These are phyloP conservation scores for Periconia sp. DNA, from an alignment of 2,329 filamentous ascomycete genomes.

Conservation along the genomic window DNA sequence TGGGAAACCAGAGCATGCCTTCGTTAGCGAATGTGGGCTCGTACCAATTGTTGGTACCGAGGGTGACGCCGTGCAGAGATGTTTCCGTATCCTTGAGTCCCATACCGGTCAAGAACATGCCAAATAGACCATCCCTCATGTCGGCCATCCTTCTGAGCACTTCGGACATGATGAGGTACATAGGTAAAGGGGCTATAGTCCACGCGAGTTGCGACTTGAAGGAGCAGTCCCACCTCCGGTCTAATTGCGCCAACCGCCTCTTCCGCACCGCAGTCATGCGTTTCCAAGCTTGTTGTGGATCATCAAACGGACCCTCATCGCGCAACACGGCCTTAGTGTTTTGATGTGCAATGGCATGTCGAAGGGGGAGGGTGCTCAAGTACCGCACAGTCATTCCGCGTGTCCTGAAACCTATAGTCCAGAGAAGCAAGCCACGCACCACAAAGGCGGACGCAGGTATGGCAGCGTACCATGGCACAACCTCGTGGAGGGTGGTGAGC, in stretches of 20 bases:
- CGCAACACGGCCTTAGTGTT: conserved; percentile 25
- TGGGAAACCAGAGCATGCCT: conserved; percentile 63
- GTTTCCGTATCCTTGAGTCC: conserved; percentile 1
- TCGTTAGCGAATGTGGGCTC: conserved; percentile 57
- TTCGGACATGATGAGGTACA: conserved; percentile 43
- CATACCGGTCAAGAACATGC: conserved; percentile 18
- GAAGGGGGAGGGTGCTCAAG: conserved; percentile 46
- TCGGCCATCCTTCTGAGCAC: conserved; percentile 39
- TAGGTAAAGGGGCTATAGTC: conserved; percentile 36
- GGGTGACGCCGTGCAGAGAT: conserved; percentile 8
- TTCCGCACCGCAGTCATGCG: conserved; percentile 17
- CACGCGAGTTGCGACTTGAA: conserved; percentile 26
- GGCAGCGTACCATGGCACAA: conserved; percentile 57
- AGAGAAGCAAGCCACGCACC: conserved; percentile 51
- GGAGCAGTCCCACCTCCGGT: conserved; percentile 33
- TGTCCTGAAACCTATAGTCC: conserved; percentile 49
- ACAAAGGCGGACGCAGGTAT: conserved; percentile 58
- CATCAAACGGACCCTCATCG: conserved; percentile 21
- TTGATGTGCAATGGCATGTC: conserved; percentile 30
- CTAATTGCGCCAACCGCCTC: conserved; percentile 24
- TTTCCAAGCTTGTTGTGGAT: conserved; percentile 16
- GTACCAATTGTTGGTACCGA: conserved; percentile 30
- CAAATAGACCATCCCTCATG: conserved; percentile 31
- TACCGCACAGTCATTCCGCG: conserved; percentile 45
- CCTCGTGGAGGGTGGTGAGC: conserved; percentile 55